A percentile compares a stretch with the other conserved stretches of the same genome.
Evolutionary conservation across 441 rosid genomes (phyloP).

Genomic region (Melastoma candidum): DNA sequence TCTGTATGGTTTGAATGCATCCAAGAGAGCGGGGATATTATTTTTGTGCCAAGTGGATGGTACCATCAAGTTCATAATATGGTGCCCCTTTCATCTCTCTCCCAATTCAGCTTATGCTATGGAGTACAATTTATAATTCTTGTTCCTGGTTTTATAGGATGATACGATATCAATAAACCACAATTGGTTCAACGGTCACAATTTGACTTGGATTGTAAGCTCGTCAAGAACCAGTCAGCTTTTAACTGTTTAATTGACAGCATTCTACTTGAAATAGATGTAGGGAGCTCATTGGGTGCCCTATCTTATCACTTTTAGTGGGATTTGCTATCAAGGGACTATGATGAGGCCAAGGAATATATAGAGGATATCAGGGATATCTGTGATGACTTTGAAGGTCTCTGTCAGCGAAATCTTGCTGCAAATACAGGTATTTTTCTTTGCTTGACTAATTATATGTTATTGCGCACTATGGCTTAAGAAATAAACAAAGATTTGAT

Average conservation of each 20-base stretch:
- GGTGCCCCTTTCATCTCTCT: slow-evolving; percentile 25
- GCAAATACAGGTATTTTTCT: slow-evolving; percentile 68
- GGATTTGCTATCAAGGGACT: slow-evolving; percentile 74
- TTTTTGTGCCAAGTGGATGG: slow-evolving; percentile 97
- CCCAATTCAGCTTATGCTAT: neutral
- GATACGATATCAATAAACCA: slow-evolving; percentile 93
- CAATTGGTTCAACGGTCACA: slow-evolving; percentile 91
- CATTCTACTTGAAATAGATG: neutral
- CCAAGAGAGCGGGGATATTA: slow-evolving; percentile 64
- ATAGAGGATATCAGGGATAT: slow-evolving; percentile 89
- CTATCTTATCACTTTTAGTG: slow-evolving; percentile 36
- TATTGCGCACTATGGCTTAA: neutral
- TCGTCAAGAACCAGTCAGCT: too few relatives aligned
- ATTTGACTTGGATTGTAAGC: slow-evolving; percentile 84
- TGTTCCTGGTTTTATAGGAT: slow-evolving; percentile 42
- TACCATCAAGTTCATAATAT: slow-evolving; percentile 95
- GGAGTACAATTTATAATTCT: slow-evolving; percentile 10
- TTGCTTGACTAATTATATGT: neutral
- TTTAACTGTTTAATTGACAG: slow-evolving; percentile 5
- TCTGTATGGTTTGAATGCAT: slow-evolving; percentile 76
- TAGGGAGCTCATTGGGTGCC: neutral
- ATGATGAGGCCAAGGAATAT: slow-evolving; percentile 68
- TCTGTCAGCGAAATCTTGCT: slow-evolving; percentile 92
- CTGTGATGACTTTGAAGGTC: slow-evolving; percentile 79
- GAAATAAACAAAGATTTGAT: too few relatives aligned